Base-by-base conservation (phyloP, 2,329 filamentous ascomycete genomes). In the Fonsecaea multimorphosa region DNA sequence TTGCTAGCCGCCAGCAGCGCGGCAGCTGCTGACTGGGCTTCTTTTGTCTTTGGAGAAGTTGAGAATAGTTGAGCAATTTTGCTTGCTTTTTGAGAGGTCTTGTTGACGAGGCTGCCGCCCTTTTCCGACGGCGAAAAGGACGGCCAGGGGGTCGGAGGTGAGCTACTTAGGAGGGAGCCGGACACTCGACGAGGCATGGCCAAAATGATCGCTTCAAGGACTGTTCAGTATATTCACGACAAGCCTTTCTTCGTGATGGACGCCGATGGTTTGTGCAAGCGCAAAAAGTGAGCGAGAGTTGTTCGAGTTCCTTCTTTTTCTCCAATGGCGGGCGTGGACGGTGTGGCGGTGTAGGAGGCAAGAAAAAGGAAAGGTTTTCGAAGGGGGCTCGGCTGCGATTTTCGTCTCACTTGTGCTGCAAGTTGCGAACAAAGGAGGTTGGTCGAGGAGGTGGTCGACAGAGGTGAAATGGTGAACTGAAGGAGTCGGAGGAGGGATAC, bases 31-130 rank as follows among this genome's bases (percentile, higher is more conserved):
- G 75, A 74, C 71, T 78, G 76, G 64, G 74, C 68, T 68, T 89
- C 84, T 79, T 90, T 93, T 71, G 86, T 82, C 82, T 93, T 94
- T 71, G 91, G 89, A 58, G 90, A 91, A 59, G 88, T 87, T 65
- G 91, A 91, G 79, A 96, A 96, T 80, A 96, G 87, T 75, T 93
- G 89, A 71, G 88, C 87, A 73, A 96, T 86, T 75, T 91, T 90
- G 78, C 89, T 93, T 76, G 87, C 85, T 79, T 91, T 92, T 73
- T 81, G 78, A 61, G 82, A 79, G 62, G 83, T 80, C 65, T 81
- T 75, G 73, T 82, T 81, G 69, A 78, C 80, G 73, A 77, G 59
- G 62, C 77, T 78, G 68, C 80, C 80, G 76, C 81, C 81, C 79
- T 87, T 87, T 59, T 72, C 70, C 74, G 82, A 73, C 71, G 78